Base-by-base conservation (phyloP, 306 rosid species). In the Cajanus cajan region DNA sequence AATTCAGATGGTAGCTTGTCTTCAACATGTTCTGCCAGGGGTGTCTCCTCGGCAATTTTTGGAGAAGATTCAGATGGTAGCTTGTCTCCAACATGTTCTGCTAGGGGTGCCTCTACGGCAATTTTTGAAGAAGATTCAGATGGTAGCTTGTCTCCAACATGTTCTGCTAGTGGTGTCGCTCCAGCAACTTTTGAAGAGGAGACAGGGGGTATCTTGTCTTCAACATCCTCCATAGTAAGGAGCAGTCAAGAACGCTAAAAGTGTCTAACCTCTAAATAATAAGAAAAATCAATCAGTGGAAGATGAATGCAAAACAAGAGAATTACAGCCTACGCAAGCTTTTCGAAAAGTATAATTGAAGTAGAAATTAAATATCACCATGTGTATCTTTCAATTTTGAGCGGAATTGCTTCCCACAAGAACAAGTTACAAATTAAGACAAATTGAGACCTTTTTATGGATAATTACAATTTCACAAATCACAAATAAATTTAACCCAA, bases 201-300 rank as follows among this genome's bases (percentile, higher is more conserved):
- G 64, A 81, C 80, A 40, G 82, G 51, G 14, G 83, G 73, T 5
- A 86, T 83, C 67, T 83, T 76, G 79, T 73, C 87, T 78, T 90
- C 82, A 73, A 75, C 85, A 79, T 80, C 93, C 87, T 90, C 97
- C 97, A 93, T 93, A 44, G 73, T 40, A 69, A 75, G 81, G 82
- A 39, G 81, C 75, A 68, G 68, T 71, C 58, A 18, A 72, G 86
- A 55, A 77, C 36, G 76, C 86, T 14, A 31, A 28, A 41, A 62
- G 83, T 72, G 71, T 77, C 88, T 86, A 62, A 73, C 72, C 76
- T 81, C 90, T 87, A 19, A 72, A 78, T 18, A 82, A 73, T 48
- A 68, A 66, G 6, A 65, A 73, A 84, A 78, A 65, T 64, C 39
- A 74, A 48, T 57, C 75, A 66, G 71, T 22, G 13, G 41, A 66